Evolutionary conservation across 108 stramenopile species (phyloP).

Genomic region (Schizochytrium sp.): DNA sequence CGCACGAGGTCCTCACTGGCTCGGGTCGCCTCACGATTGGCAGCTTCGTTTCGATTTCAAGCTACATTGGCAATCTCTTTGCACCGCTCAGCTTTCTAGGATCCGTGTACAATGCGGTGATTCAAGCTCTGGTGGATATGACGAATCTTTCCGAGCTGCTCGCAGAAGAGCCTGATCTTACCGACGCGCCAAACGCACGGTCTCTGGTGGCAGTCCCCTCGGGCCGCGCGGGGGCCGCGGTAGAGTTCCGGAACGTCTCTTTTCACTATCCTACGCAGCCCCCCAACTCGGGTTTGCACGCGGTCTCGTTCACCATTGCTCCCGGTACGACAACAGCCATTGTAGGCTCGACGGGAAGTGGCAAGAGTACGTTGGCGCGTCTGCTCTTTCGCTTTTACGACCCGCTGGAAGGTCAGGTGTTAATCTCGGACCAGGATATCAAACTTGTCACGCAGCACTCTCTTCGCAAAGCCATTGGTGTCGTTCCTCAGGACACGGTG

Average conservation of each 20-base stretch:
- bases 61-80: conserved; percentile 73
- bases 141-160: conserved; percentile 78
- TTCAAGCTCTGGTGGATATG: conserved; percentile 83
- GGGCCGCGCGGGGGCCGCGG: conserved; percentile 52
- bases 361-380: conserved; percentile 75
- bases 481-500: conserved; percentile 89
- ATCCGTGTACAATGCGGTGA: conserved; percentile 71
- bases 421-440: conserved; percentile 69
- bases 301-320: conserved; percentile 55
- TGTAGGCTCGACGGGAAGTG: conserved; percentile 80
- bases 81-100: conserved; percentile 89
- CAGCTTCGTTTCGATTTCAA: conserved; percentile 83
- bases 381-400: conserved; percentile 79
- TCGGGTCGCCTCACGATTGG: conserved; percentile 45
- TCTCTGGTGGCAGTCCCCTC: neutral
- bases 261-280: conserved; percentile 85
- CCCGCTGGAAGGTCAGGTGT: conserved; percentile 52
- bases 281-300: conserved; percentile 34
- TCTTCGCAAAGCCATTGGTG: conserved; percentile 66
- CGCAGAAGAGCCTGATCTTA: conserved; percentile 73
- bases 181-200: conserved; percentile 66
- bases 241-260: conserved; percentile 82
- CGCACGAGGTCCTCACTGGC: conserved; percentile 33
- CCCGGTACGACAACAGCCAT: conserved; percentile 82
- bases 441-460: conserved; percentile 56